Conservation (phyloP, 2,329 filamentous ascomycete genomes). For the Amphichorda felina region DNA sequence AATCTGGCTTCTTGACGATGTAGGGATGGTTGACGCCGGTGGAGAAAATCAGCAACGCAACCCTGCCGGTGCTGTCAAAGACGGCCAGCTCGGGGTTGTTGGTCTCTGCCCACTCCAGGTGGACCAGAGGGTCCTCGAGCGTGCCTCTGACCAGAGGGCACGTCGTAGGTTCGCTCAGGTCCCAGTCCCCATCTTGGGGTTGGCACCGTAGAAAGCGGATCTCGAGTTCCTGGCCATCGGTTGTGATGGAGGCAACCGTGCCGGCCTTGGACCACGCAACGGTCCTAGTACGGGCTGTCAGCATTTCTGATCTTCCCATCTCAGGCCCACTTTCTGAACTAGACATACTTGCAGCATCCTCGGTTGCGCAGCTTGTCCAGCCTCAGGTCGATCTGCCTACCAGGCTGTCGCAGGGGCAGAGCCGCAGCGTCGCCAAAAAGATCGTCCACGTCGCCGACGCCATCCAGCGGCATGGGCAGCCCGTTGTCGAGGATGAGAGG, state of each 20-base stretch:
- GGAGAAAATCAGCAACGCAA: constrained; percentile 61
- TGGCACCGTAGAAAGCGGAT: constrained; percentile 62
- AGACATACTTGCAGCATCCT: constrained; percentile 75
- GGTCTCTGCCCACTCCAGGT: constrained; percentile 69
- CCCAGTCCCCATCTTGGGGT: constrained; percentile 61
- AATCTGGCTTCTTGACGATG: constrained; percentile 46
- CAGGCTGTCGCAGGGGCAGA: constrained; percentile 31
- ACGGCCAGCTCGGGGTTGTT: constrained; percentile 71
- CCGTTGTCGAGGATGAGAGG: constrained; percentile 27
- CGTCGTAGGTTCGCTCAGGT: constrained; percentile 58
- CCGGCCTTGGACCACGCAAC: constrained; percentile 84
- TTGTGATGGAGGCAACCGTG: constrained; percentile 69
- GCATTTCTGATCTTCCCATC: neutral
- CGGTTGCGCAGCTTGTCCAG: constrained; percentile 65
- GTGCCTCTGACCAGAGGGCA: constrained; percentile 48
- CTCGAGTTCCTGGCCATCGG: constrained; percentile 58
- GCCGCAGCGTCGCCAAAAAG: constrained; percentile 63
- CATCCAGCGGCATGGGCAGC: constrained; percentile 41
- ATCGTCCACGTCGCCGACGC: constrained; percentile 57
- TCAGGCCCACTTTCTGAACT: too few species aligned
- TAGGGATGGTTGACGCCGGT: constrained; percentile 64
- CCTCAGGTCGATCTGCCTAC: constrained; percentile 57
- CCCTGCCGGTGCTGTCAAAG: constrained; percentile 66
- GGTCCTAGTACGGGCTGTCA: constrained; percentile 36
- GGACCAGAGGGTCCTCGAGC: constrained; percentile 58